Evolutionary conservation across 2,329 filamentous ascomycete species (phyloP), one percentile per base, ranked within the genome.

Genomic region (Cladosporium sp.): DNA sequence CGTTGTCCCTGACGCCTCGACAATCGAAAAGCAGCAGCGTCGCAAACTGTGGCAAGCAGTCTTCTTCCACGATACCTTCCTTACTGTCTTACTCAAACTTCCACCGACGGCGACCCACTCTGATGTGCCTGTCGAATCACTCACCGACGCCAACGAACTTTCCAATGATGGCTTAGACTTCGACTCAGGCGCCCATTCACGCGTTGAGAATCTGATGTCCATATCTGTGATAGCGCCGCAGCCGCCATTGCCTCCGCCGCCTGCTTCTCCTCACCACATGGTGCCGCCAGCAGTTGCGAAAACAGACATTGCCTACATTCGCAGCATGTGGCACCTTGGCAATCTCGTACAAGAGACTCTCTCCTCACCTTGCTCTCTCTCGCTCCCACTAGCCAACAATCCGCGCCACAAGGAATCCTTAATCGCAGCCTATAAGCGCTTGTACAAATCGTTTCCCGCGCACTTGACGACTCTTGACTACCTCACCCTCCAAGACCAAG

Each of bases 31-130:
- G 75, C 90, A 93, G 73, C 88, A 91, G 72, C 85, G 91, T 28
- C 84, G 90, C 59, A 93, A 93, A 74, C 83, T 93, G 2, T 94
- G 91, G 91, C 91, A 93, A 76, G 91, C 91, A 2, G 89, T 93
- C 1, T 81, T 92, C 29, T 84, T 92, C 16, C 91, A 94, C 77
- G 91, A 94, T 75, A 93, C 91, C 0, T 93, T 93, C 74, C 80
- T 93, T 3, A 93, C 90, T 0, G 89, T 93, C 0, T 84, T 93
- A 0, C 82, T 93, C 29, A 91, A 91, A 26, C 83, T 94, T 0
- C 91, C 91, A 0, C 91, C 91, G 0, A 91, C 87, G 18, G 89
- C 90, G 1, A 93, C 89, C 0, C 91, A 93, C 75, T 92, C 89
- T 3, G 91, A 94, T 73, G 90, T 93, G 46, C 86, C 85, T 3